Evolutionary conservation across 2,329 filamentous ascomycete species (phyloP).

Genomic region (Fonsecaea multimorphosa): DNA sequence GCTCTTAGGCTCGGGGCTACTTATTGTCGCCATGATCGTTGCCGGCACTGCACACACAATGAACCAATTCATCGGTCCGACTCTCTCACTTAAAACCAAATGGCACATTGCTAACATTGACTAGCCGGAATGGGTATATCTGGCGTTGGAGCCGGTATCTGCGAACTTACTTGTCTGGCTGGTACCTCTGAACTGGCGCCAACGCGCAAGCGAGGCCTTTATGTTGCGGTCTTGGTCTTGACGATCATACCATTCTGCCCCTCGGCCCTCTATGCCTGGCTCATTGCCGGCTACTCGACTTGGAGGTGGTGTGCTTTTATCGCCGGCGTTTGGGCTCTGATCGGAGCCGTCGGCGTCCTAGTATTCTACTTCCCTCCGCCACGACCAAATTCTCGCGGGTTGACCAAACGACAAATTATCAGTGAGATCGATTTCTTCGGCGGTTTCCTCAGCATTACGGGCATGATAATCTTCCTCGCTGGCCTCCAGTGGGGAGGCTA

Average conservation of each 20-base stretch:
- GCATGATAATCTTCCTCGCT: slow-evolving; percentile 45
- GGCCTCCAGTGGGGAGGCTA: slow-evolving; percentile 60
- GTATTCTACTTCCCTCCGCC: slow-evolving; percentile 55
- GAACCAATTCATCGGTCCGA: slow-evolving; percentile 65
- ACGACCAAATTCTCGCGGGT: slow-evolving; percentile 43
- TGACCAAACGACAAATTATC: slow-evolving; percentile 45
- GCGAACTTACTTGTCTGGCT: slow-evolving; percentile 71
- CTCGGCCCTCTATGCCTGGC: slow-evolving; percentile 66
- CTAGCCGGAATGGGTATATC: slow-evolving; percentile 63
- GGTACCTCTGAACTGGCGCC: slow-evolving; percentile 72
- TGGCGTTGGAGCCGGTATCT: slow-evolving; percentile 69
- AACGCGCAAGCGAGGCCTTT: slow-evolving; percentile 67
- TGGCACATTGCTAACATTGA: slow-evolving; percentile 6
- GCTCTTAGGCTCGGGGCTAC: slow-evolving; percentile 58
- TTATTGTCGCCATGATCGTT: slow-evolving; percentile 66
- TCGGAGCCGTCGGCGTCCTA: slow-evolving; percentile 50
- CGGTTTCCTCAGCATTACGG: slow-evolving; percentile 55
- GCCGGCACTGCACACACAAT: slow-evolving; percentile 63
- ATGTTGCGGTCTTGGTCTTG: slow-evolving; percentile 65
- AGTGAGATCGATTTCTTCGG: slow-evolving; percentile 58
- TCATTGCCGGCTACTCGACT: slow-evolving; percentile 54
- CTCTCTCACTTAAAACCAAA: not conserved
- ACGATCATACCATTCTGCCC: slow-evolving; percentile 68
- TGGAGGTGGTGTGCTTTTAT: slow-evolving; percentile 55
- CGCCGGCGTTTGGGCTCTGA: slow-evolving; percentile 50